A percentile compares a stretch with the other conserved stretches of the same genome.
Evolutionary conservation across 441 rosid species (phyloP).

Genomic region (Populus hybrid): DNA sequence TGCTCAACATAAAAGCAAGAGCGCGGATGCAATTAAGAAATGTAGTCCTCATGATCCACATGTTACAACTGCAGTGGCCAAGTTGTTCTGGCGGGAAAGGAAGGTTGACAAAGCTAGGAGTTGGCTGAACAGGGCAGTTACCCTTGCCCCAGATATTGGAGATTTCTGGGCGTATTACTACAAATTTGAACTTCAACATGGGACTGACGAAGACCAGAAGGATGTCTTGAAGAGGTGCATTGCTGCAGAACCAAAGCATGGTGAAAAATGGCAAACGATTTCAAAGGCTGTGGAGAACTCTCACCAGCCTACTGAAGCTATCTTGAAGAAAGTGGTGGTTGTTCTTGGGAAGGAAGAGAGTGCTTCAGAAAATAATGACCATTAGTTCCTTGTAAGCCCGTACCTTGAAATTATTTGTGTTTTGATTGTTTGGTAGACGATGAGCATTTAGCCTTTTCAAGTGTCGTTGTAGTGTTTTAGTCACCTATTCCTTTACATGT

Average conservation of each 20-base stretch:
- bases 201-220: slow-evolving; percentile 71
- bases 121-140: slow-evolving; percentile 83
- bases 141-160: slow-evolving; percentile 75
- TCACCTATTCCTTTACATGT: background rate
- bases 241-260: slow-evolving; percentile 86
- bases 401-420: background rate
- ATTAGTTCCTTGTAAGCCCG: slow-evolving; percentile 19
- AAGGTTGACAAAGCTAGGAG: slow-evolving; percentile 88
- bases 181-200: slow-evolving; percentile 91
- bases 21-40: slow-evolving; percentile 80
- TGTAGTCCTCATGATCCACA: slow-evolving; percentile 73
- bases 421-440: background rate
- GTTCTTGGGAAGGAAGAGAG: slow-evolving; percentile 82
- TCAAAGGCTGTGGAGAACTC: slow-evolving; percentile 90
- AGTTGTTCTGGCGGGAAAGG: slow-evolving; percentile 89
- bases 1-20: slow-evolving; percentile 72
- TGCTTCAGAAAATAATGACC: slow-evolving; percentile 49
- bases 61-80: slow-evolving; percentile 80
- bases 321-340: slow-evolving; percentile 73
- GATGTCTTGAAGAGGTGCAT: slow-evolving; percentile 74
- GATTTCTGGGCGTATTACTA: slow-evolving; percentile 92
- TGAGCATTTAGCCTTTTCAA: background rate
- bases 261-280: slow-evolving; percentile 87
- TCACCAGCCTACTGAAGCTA: slow-evolving; percentile 75
- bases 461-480: background rate